Evolutionary conservation across 139 green algal species (phyloP).

Genomic region (Zygnema circumcarinatum): DNA sequence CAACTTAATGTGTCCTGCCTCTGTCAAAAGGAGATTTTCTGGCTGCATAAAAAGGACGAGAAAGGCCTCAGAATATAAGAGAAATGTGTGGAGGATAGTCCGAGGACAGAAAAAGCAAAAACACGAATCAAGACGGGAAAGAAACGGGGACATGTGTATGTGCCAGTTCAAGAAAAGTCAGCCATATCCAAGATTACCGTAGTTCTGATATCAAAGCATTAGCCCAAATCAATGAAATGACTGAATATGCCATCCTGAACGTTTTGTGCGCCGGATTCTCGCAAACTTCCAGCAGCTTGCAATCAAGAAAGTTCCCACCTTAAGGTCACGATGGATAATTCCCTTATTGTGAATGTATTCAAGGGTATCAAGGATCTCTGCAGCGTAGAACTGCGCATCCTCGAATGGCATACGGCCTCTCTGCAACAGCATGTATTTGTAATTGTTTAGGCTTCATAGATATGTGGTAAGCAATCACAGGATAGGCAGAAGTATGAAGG

Average conservation of each 20-base stretch:
- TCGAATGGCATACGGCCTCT: slow-evolving; percentile 23
- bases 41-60: slow-evolving; percentile 52
- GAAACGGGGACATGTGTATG: not conserved
- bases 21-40: slow-evolving; percentile 62
- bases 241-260: too few relatives aligned
- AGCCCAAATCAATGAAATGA: too few relatives aligned
- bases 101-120: slow-evolving; percentile 3
- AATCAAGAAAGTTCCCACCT: too few relatives aligned
- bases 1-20: slow-evolving; percentile 58
- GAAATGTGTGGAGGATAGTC: not conserved
- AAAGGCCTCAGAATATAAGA: not conserved
- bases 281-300: too few relatives aligned
- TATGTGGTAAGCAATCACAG: not conserved
- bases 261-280: too few relatives aligned
- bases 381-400: slow-evolving; percentile 57
- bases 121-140: slow-evolving; percentile 3
- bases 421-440: slow-evolving; percentile 1
- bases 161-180: too few relatives aligned
- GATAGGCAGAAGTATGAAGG: too few relatives aligned
- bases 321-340: slow-evolving; percentile 57
- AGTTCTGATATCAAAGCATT: too few relatives aligned
- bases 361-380: slow-evolving; percentile 57
- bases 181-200: too few relatives aligned
- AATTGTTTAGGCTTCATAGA: not conserved
- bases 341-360: slow-evolving; percentile 53